Base-by-base conservation (phyloP, 2,329 filamentous ascomycete genomes). In the Sporothrix variecibatus region DNA sequence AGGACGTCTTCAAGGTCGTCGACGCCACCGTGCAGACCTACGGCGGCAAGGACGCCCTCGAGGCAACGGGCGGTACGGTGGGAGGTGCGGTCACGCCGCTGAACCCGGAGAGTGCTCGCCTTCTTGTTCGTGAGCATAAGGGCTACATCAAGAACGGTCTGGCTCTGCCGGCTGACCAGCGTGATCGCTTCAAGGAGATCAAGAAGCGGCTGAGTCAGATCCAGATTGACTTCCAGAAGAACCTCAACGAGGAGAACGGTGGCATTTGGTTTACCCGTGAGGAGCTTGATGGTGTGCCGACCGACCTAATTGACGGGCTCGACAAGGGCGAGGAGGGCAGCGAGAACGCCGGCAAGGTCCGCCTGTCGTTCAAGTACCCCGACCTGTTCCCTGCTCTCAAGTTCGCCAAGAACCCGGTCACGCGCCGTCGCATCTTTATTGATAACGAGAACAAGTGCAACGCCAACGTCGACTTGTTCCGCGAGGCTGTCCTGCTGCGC, bases 121-220 rank as follows among this genome's bases (percentile, higher is more conserved):
- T 95, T 76, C 84, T 96, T 40, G 91, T 94, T 82, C 94, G 93
- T 83, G 91, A 94, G 79, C 88, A 92, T 78, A 93, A 94, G 83
- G 88, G 87, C 76, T 95, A 93, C 82, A 91, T 95, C 78, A 87
- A 89, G 72, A 94, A 94, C 81, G 93, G 93, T 17, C 84, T 96
- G 65, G 90, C 90, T 3, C 84, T 96, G 69, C 90, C 92, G 1
- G 88, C 89, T 31, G 93, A 92, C 0, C 85, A 94, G 83, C 85
- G 93, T 76, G 93, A 94, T 78, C 89, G 93, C 62, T 95, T 95
- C 87, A 95, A 94, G 85, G 92, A 92, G 82, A 94, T 95, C 83
- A 93, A 94, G 87, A 93, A 94, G 86, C 86, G 92, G 15, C 85
- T 96, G 73, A 93, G 90, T 77, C 88, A 92, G 81, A 88, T 95